Base-by-base conservation (phyloP, 192 early-diverging fungal species). In the Allomyces javanicus region DNA sequence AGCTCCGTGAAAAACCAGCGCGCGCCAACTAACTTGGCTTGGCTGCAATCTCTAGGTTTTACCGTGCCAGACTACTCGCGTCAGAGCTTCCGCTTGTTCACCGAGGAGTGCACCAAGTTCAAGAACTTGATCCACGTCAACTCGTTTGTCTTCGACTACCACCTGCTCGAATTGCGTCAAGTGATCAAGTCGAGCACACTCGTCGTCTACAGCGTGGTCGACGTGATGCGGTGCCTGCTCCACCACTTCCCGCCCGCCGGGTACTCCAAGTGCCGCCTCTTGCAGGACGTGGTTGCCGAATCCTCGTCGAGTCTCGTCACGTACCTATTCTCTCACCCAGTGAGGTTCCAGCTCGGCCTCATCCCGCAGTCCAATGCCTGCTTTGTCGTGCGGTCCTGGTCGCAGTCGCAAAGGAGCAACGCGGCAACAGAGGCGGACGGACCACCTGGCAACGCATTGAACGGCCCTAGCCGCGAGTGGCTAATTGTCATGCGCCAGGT, bases 81-180 rank as follows among this genome's bases (percentile, higher is more conserved):
- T 6, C 72, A 78, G 17, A 77, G 75, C 67, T 70, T 84, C 50
- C 70, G 74, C 25, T 25, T 68, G 21, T 82, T 82, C 62, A 82
- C 76, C 1, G 77, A 82, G 63, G 81, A 84, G 69, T 84, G 83
- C 65, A 77, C 72, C 27, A 66, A 68, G 25, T 79, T 84, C 63
- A 84, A 82, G 66, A 76, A 82, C 62, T 63, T 72, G 6, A 79
- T 82, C 26, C 83, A 82, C 58, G 77, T 82, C 62, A 81, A 82
- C 63, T 82, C 81, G 9, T 84, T 84, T 71, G 78, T 82, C 11
- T 81, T 79, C 65, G 83, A 84, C 64, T 84, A 82, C 63, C 78
- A 79, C 44, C 66, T 84, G 10, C 74, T 21, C 50, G 50, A 21
- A 58, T 14, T n/a, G 50, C 50, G 50, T 14, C 21, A 14, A n/a